A percentile compares a stretch with the other conserved stretches of the same genome.
Evolutionary conservation across 2,329 filamentous ascomycete genomes (phyloP).

Genomic region (Phialophora chinensis): DNA sequence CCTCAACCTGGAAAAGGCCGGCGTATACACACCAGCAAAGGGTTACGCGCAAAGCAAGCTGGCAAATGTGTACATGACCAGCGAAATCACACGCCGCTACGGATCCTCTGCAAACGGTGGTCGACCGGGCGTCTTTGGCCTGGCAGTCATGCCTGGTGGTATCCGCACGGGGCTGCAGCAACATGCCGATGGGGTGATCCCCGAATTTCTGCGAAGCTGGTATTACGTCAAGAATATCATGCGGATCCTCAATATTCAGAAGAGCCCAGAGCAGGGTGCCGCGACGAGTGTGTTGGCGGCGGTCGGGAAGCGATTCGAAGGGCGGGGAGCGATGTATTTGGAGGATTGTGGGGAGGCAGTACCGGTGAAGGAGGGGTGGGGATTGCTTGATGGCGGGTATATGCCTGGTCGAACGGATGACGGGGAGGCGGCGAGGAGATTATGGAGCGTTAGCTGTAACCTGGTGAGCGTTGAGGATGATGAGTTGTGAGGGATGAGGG

Average conservation of each 20-base stretch:
- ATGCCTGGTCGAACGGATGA: slow-evolving; percentile 15
- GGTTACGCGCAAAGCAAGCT: slow-evolving; percentile 59
- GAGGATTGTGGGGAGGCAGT: slow-evolving; percentile 36
- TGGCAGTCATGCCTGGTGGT: slow-evolving; percentile 56
- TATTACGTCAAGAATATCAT: slow-evolving; percentile 26
- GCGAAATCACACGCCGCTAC: slow-evolving; percentile 59
- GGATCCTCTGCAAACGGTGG: slow-evolving; percentile 37
- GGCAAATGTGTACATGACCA: slow-evolving; percentile 59
- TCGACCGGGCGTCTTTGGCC: slow-evolving; percentile 46
- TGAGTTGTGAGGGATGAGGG: not conserved
- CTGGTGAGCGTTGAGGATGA: slow-evolving; percentile 4
- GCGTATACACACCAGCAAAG: slow-evolving; percentile 44
- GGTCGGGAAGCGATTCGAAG: slow-evolving; percentile 16
- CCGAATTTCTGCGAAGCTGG: slow-evolving; percentile 11
- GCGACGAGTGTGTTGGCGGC: slow-evolving; percentile 21
- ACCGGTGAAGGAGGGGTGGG: slow-evolving; percentile 11
- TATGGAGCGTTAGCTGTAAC: not conserved
- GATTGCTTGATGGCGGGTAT: slow-evolving; percentile 18
- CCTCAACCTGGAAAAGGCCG: slow-evolving; percentile 48
- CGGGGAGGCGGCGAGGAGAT: slow-evolving; percentile 3
- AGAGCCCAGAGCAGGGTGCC: slow-evolving; percentile 47
- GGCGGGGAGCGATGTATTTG: slow-evolving; percentile 13
- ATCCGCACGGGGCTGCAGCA: slow-evolving; percentile 41
- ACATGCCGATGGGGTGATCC: not conserved
- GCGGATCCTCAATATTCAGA: slow-evolving; percentile 35